Evolutionary conservation across 345 rosid species (phyloP), one percentile per base, ranked within the genome.

Genomic region (Linum tenue): DNA sequence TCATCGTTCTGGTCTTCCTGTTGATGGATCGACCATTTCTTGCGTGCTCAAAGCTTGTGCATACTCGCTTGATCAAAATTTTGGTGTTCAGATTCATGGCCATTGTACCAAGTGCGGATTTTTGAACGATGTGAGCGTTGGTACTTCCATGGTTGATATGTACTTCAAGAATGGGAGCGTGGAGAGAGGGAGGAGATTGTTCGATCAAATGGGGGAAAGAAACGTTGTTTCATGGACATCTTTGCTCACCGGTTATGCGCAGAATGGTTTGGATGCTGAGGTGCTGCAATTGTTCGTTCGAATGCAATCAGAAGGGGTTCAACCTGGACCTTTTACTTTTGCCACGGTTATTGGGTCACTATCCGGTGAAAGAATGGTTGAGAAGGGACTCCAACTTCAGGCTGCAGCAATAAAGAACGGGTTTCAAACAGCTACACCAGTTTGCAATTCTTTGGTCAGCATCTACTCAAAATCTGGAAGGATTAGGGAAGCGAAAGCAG

Each of bases 141-240:
- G 98, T 12, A 75, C 92, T 70, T 79, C 98, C n/a, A 80, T 89
- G 61, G 80, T 86, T 69, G 94, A 89, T 68, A 79, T 84, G 77
- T 87, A 89, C 70, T 81, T 87, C 84, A 92, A 86, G 74, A 80
- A 72, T 16, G 77, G 73, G 66, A 74, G 76, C 51, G 60, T 85
- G 55, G 75, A 62, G 3, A 82, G 83, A 70, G 97, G 91, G 41
- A 85, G 74, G 69, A 77, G 67, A 70, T 80, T 78, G 50, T 88
- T 92, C 65, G 82, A 92, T 65, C 79, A 82, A 37, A 80, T 85
- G 95, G 79, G 64, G 31, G 77, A 71, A 64, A 85, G 66, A 64
- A 89, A 89, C 74, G 95, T 87, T 61, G 91, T 92, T 61, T 86
- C 92, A 44, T 92, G 98, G 97, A 92, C 98, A 62, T 83, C 97